A percentile compares a stretch with the other conserved stretches of the same genome.
Conservation (phyloP, 768 basidiomycete genomes). For the Solioccasus polychromus region DNA sequence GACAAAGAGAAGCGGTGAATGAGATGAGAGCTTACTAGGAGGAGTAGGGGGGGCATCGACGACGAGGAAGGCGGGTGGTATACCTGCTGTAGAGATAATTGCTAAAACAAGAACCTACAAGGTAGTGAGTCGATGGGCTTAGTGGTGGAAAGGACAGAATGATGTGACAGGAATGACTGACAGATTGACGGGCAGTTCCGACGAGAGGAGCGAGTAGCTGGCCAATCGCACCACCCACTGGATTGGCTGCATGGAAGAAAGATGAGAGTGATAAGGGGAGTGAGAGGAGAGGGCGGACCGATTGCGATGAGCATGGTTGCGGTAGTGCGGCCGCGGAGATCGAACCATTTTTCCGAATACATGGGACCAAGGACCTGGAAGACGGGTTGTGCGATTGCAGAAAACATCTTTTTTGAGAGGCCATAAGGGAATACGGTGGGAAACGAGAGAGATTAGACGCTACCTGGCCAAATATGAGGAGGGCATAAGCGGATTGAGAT, state of each 20-base stretch:
- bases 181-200: conserved; percentile 53
- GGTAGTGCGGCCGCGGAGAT: conserved; percentile 70
- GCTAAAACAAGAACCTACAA: conserved; percentile 65
- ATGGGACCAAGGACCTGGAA: conserved; percentile 78
- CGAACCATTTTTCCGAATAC: conserved; percentile 85
- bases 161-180: conserved; percentile 31
- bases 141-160: neutral
- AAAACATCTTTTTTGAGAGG: conserved; percentile 49
- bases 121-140: neutral
- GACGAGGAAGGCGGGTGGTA: conserved; percentile 61
- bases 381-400: conserved; percentile 63
- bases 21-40: conserved; percentile 52
- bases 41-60: conserved; percentile 65
- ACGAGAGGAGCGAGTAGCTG: conserved; percentile 70
- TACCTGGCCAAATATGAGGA: conserved; percentile 74
- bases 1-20: neutral
- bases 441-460: neutral
- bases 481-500: conserved; percentile 51
- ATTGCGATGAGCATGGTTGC: conserved; percentile 64
- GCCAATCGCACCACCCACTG: conserved; percentile 68
- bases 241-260: conserved; percentile 50
- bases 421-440: neutral
- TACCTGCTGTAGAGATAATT: conserved; percentile 62
- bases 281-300: conserved; percentile 25
- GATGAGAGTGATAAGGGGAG: neutral